A percentile compares a stretch with the other conserved stretches of the same genome.
These are phyloP conservation scores for Zymoseptoria brevis DNA, from an alignment of 2,329 filamentous ascomycete genomes.

Conservation along the genomic window DNA sequence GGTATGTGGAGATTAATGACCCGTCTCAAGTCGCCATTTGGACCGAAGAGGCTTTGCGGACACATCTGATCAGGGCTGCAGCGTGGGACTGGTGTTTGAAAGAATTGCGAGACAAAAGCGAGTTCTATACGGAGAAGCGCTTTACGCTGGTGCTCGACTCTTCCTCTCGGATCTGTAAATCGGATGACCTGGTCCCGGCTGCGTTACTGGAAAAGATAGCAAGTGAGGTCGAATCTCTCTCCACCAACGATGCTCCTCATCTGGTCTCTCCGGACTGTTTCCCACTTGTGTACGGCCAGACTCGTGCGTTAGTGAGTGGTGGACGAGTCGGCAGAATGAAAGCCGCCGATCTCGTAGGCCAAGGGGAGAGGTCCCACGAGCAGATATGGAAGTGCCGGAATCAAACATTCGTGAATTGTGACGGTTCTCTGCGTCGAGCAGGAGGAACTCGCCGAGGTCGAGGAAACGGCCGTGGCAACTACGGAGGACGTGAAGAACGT, in stretches of 20 bases:
- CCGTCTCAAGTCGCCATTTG: neutral
- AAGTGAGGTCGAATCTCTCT: conserved; percentile 35
- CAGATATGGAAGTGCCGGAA: neutral
- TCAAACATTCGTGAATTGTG: no score
- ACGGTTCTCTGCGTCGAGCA: no score
- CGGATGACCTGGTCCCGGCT: conserved; percentile 39
- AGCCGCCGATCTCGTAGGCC: neutral
- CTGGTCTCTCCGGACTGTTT: no score
- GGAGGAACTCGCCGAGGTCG: no score
- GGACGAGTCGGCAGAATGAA: neutral
- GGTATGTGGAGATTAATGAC: neutral
- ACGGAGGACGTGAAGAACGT: no score
- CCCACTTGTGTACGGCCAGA: conserved; percentile 19
- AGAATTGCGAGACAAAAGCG: conserved; percentile 45
- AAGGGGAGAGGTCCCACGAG: neutral
- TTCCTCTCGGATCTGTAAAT: conserved; percentile 41
- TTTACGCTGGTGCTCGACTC: conserved; percentile 40
- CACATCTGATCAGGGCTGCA: conserved; percentile 6
- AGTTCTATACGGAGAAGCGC: conserved; percentile 32
- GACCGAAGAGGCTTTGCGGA: neutral
- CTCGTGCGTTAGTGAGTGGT: conserved; percentile 13
- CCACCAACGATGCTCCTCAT: no score
- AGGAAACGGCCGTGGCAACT: no score
- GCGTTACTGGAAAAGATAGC: conserved; percentile 27
- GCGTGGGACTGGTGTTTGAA: conserved; percentile 28